These are phyloP conservation scores for Neophaeococcomyces mojaviensis DNA, from an alignment of 2,329 filamentous ascomycete genomes.

Conservation along the genomic window DNA sequence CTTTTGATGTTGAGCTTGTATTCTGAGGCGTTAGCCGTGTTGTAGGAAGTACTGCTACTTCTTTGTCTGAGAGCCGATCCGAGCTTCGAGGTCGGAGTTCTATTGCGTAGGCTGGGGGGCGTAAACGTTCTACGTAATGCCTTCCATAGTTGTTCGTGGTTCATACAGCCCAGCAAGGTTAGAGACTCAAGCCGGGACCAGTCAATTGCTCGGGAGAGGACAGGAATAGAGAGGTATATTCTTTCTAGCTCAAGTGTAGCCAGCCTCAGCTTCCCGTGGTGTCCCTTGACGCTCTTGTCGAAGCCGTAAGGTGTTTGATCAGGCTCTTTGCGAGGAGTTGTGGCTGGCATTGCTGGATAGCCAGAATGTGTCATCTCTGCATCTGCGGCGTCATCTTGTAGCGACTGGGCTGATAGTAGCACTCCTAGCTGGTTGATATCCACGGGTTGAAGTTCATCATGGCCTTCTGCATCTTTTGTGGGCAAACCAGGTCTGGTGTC, in stretches of 20 bases:
- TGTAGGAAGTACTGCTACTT: conserved; percentile 32
- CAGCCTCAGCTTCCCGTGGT: conserved; percentile 55
- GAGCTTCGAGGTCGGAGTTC: not conserved
- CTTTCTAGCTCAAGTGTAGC: conserved; percentile 68
- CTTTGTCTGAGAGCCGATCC: conserved; percentile 19
- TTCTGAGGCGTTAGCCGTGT: conserved; percentile 30
- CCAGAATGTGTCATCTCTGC: not conserved
- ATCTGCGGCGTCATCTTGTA: conserved; percentile 15
- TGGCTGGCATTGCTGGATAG: not conserved
- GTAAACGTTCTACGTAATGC: conserved; percentile 57
- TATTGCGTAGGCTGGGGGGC: conserved; percentile 32
- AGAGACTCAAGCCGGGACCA: conserved; percentile 65
- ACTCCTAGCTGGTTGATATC: conserved; percentile 18
- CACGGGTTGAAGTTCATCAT: conserved; percentile 2
- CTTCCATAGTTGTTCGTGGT: conserved; percentile 70
- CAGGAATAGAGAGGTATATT: conserved; percentile 62
- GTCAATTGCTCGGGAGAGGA: conserved; percentile 64
- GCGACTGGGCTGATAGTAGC: conserved; percentile 16
- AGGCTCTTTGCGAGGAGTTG: not conserved
- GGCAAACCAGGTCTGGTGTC: not conserved
- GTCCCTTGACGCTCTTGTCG: conserved; percentile 11
- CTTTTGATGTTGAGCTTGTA: conserved; percentile 63
- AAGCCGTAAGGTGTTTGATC: not conserved
- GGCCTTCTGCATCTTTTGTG: conserved; percentile 1
- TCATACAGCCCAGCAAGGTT: conserved; percentile 65